phyloP scores from a whole-genome alignment of 495 filamentous ascomycete genomes.

The Penicillium robsamsonii region DNA sequence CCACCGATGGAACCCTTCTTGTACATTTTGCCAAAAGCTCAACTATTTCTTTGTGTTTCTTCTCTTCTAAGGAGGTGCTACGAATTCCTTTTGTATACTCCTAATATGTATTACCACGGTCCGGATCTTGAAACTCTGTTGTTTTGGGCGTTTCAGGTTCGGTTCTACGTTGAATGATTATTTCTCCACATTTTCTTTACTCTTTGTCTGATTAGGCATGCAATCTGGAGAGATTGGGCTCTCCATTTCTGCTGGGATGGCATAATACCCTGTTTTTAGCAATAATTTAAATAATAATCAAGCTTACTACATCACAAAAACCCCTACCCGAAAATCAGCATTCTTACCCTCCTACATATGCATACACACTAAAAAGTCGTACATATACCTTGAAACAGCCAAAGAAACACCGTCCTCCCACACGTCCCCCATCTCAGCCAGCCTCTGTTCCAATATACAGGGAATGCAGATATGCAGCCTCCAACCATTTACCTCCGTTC shows the following conservation, averaged over 20 bases:
- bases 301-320: neutral
- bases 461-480: conserved; percentile 1
- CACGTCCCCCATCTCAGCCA: neutral
- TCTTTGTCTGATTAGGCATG: neutral
- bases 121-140: conserved; percentile 24
- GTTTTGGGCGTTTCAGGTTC: conserved; percentile 10
- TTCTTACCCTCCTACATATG: neutral
- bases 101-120: conserved; percentile 41
- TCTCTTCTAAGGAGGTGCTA: conserved; percentile 24
- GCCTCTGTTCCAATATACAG: conserved; percentile 5
- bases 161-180: conserved; percentile 10
- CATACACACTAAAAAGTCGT: neutral
- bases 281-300: neutral
- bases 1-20: conserved; percentile 19
- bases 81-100: conserved; percentile 34
- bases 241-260: neutral
- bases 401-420: neutral
- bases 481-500: conserved; percentile 14
- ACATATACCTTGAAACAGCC: neutral
- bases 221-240: neutral
- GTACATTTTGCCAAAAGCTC: conserved; percentile 34
- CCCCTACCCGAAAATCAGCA: neutral
- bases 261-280: conserved; percentile 2
- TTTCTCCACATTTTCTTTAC: conserved; percentile 3
- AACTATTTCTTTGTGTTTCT: conserved; percentile 25